Percentiles rank a stretch among this genome's conserved stretches.
Evolutionary conservation across 306 rosid species (phyloP).

Genomic region (Senna tora): DNA sequence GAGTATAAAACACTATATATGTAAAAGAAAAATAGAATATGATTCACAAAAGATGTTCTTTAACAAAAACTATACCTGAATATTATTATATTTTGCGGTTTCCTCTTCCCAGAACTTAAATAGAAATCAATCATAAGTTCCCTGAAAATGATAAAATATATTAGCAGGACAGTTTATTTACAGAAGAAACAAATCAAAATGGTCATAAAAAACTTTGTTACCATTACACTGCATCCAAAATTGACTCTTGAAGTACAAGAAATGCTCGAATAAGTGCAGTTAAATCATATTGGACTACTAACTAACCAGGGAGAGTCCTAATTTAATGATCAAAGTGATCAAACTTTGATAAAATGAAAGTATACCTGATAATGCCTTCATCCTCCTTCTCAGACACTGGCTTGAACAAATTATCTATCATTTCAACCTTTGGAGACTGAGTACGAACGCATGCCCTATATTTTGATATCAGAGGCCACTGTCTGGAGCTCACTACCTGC

Average conservation of each 20-base stretch:
- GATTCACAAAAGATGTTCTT: too few relatives aligned
- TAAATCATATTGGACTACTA: neutral
- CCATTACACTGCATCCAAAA: neutral
- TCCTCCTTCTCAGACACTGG: slow-evolving; percentile 63
- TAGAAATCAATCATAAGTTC: slow-evolving; percentile 81
- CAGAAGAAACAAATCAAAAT: too few relatives aligned
- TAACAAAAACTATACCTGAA: slow-evolving; percentile 60
- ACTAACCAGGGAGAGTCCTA: neutral
- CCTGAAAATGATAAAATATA: slow-evolving; percentile 52
- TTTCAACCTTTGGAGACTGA: slow-evolving; percentile 82
- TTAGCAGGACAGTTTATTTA: neutral
- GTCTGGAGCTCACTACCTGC: slow-evolving; percentile 88
- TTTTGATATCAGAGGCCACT: slow-evolving; percentile 90
- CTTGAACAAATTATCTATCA: slow-evolving; percentile 86
- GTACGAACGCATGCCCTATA: slow-evolving; percentile 88
- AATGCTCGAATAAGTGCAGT: neutral
- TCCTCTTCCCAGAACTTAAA: slow-evolving; percentile 67
- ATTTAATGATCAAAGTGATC: neutral
- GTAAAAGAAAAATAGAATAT: neutral
- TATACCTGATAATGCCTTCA: slow-evolving; percentile 86
- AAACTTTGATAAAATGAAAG: neutral
- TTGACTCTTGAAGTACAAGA: neutral
- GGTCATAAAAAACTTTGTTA: neutral
- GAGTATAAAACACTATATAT: neutral
- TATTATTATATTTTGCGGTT: slow-evolving; percentile 82